Conservation (phyloP, 352 stramenopile species). For the Phytophthora cryptogea region DNA sequence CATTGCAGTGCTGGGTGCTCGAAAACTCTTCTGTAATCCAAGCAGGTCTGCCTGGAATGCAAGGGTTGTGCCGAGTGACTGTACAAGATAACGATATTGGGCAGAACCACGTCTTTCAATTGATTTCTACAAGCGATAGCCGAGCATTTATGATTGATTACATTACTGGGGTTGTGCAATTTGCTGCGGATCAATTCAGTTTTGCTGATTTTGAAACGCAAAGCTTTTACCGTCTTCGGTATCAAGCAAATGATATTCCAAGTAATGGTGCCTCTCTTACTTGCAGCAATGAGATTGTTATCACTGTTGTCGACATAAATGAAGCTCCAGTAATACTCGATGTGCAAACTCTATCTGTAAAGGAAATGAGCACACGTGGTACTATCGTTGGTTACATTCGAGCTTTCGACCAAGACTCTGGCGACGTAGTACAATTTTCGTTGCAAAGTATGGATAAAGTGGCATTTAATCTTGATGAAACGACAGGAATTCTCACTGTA, state of each 20-base stretch:
- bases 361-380: slow-evolving; percentile 34
- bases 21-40: slow-evolving; percentile 51
- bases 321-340: slow-evolving; percentile 42
- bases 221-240: slow-evolving; percentile 45
- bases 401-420: slow-evolving; percentile 20
- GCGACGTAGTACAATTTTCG: slow-evolving; percentile 21
- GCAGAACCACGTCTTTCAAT: slow-evolving; percentile 55
- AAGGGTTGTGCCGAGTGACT: slow-evolving; percentile 39
- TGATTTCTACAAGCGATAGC: slow-evolving; percentile 35
- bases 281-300: slow-evolving; percentile 47
- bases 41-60: slow-evolving; percentile 36
- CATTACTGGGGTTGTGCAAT: slow-evolving; percentile 38
- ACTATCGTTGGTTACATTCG: slow-evolving; percentile 20
- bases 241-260: slow-evolving; percentile 55
- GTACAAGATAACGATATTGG: slow-evolving; percentile 44
- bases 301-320: slow-evolving; percentile 56
- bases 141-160: slow-evolving; percentile 33
- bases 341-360: slow-evolving; percentile 15
- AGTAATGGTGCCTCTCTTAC: slow-evolving; percentile 34
- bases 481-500: slow-evolving; percentile 18
- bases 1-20: slow-evolving; percentile 58
- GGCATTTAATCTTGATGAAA: slow-evolving; percentile 17
- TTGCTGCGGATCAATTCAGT: slow-evolving; percentile 13
- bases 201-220: slow-evolving; percentile 54
- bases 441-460: slow-evolving; percentile 1